Percentiles rank a stretch among this genome's conserved stretches.
phyloP scores from a whole-genome alignment of 768 basidiomycete genomes.

The Sistotremastrum suecicum region DNA sequence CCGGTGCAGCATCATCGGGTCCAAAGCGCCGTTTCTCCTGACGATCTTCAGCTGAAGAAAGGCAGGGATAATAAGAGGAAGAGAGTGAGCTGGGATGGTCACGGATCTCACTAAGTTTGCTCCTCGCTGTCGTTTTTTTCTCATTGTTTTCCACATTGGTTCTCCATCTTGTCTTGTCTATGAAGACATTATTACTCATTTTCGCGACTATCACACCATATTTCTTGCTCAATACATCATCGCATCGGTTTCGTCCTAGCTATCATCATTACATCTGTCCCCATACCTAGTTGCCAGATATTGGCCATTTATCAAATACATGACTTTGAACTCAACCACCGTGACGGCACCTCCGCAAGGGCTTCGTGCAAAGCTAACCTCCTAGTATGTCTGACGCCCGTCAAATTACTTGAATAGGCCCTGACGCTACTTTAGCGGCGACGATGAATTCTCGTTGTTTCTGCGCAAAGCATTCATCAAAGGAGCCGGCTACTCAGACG shows the following conservation, averaged over 20 bases:
- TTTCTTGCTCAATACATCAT: no score
- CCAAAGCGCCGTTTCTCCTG: slow-evolving; percentile 37
- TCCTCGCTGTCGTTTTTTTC: not conserved
- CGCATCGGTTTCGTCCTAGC: no score
- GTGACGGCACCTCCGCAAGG: not conserved
- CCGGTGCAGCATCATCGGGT: slow-evolving; percentile 30
- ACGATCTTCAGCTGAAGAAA: slow-evolving; percentile 34
- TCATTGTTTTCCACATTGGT: no score
- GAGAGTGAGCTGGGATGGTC: slow-evolving; percentile 43
- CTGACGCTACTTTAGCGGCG: slow-evolving; percentile 4
- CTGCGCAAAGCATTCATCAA: slow-evolving; percentile 17
- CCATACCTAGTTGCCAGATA: no score
- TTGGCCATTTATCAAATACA: no score
- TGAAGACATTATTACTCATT: no score
- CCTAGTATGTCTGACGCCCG: not conserved
- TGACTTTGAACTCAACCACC: no score
- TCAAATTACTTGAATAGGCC: not conserved
- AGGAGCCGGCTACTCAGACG: slow-evolving; percentile 15
- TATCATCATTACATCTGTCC: no score
- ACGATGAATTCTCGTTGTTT: slow-evolving; percentile 14
- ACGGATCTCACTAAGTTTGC: not conserved
- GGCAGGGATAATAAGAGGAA: slow-evolving; percentile 38
- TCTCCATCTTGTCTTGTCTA: no score
- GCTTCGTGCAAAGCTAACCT: slow-evolving; percentile 1
- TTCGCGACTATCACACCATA: no score